phyloP scores from a whole-genome alignment of 2,329 filamentous ascomycete genomes.

The Colletotrichum lindemuthianum region DNA sequence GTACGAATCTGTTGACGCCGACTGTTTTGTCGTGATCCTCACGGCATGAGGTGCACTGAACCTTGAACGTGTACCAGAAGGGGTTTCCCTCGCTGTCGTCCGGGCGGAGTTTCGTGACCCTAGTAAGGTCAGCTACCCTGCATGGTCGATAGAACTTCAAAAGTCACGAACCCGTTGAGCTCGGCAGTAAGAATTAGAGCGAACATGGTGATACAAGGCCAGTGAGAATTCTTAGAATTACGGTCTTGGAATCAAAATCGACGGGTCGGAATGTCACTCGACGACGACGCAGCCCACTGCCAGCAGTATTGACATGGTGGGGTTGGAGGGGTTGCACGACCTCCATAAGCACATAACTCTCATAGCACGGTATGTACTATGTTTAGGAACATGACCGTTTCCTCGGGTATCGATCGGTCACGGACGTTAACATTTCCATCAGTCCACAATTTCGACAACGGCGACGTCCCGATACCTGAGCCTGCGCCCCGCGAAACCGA shows the following conservation, averaged over 20 bases:
- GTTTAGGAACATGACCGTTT: slow-evolving; percentile 2
- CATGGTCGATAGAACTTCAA: not conserved
- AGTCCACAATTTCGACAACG: slow-evolving; percentile 21
- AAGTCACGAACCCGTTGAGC: slow-evolving; percentile 67
- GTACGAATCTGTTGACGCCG: slow-evolving; percentile 87
- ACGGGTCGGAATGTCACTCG: not conserved
- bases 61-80: slow-evolving; percentile 98
- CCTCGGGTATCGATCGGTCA: slow-evolving; percentile 18
- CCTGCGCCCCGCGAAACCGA: slow-evolving; percentile 1
- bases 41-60: slow-evolving; percentile 97
- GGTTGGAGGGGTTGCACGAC: slow-evolving; percentile 34
- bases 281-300: not conserved
- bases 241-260: not conserved
- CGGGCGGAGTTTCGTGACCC: slow-evolving; percentile 90
- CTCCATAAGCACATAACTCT: slow-evolving; percentile 10
- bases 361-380: not conserved
- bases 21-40: slow-evolving; percentile 90
- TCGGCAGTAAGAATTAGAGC: slow-evolving; percentile 75
- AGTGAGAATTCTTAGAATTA: not conserved
- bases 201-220: slow-evolving; percentile 61
- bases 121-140: slow-evolving; percentile 49
- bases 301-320: slow-evolving; percentile 24
- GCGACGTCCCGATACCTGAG: slow-evolving; percentile 1
- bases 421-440: slow-evolving; percentile 16
- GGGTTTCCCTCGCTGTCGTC: slow-evolving; percentile 82